phyloP scores from a whole-genome alignment of 106 monocot genomes.

The Dioscorea alata region DNA sequence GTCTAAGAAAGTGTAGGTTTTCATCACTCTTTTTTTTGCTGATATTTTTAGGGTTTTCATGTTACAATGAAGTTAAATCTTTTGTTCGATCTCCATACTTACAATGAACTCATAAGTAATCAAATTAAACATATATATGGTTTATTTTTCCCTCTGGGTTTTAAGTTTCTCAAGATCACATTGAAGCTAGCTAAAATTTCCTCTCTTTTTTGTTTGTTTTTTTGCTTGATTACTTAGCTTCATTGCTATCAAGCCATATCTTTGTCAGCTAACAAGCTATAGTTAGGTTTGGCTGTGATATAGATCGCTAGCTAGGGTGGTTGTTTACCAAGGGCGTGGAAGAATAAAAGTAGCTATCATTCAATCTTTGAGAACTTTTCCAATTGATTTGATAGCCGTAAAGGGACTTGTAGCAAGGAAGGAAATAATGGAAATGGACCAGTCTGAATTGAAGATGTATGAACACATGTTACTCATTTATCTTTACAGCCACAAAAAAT shows the following conservation, averaged over 20 bases:
- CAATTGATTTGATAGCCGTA: constrained; percentile 4
- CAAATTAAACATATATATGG: too few relatives aligned
- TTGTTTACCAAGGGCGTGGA: too few relatives aligned
- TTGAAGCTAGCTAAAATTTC: neutral
- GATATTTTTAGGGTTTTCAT: neutral
- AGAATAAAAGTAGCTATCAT: too few relatives aligned
- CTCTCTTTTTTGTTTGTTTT: constrained; percentile 2
- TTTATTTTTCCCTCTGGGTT: too few relatives aligned
- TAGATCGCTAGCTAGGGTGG: too few relatives aligned
- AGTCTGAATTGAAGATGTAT: too few relatives aligned
- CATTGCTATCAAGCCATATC: too few relatives aligned
- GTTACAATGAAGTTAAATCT: too few relatives aligned
- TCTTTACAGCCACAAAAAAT: neutral
- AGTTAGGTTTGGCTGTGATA: too few relatives aligned
- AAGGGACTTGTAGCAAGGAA: neutral
- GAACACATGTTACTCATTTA: too few relatives aligned
- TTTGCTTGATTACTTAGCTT: neutral
- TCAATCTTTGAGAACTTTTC: neutral
- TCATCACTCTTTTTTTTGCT: neutral
- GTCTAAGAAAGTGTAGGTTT: constrained; percentile 57
- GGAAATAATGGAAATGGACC: neutral
- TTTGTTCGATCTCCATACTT: neutral
- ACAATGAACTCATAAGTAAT: too few relatives aligned
- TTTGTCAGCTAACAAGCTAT: too few relatives aligned
- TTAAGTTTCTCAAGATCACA: constrained; percentile 7